Base-by-base conservation (phyloP, 345 rosid genomes). In the Hibiscus mutabilis region DNA sequence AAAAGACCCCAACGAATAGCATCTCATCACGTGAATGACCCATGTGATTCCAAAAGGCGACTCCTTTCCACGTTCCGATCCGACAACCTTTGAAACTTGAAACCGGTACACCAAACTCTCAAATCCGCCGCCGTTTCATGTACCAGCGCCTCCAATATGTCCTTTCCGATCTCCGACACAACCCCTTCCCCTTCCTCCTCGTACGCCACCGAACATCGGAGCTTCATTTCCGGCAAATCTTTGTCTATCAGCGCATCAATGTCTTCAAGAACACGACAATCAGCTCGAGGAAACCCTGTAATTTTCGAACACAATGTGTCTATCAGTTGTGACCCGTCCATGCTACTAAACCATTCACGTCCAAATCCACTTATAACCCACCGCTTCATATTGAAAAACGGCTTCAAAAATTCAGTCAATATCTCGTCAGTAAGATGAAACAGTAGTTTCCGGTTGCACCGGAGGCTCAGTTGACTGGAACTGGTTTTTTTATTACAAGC, bases 11-110 rank as follows among this genome's bases (percentile, higher is more conserved):
- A 31, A 14, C 73, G 60, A 72, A 68, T 68, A 51, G 81, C 77
- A 78, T 82, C 89, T 76, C 79, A n/a, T 84, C 96, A 85, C 92
- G 89, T 89, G 96, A 87, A 76, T 65, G 2, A 65, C 82, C 88
- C 89, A 87, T 77, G 96, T 87, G 88, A 80, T 18, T 35, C 25
- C 18, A 18, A 61, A 61, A 35, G 13, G 3, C 25, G 13, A 53
- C 24, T 12, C 44, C 44, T 40, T 10, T 8, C 44, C 44, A 40
- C 44, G 44, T 1, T 40, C 2, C 44, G 44, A 40, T 40, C 12
- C 44, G 12, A 40, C 44, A 40, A 6, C 33, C 29, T 21, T 42
- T 21, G 53, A 14, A 59, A 66, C 1, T 6, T 47, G 59, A 75
- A 71, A 49, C 69, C 37, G 40, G 40, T 6, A 35, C 8, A 35